phyloP scores from a whole-genome alignment of 441 rosid species.

The Pelargonium citronellum region DNA sequence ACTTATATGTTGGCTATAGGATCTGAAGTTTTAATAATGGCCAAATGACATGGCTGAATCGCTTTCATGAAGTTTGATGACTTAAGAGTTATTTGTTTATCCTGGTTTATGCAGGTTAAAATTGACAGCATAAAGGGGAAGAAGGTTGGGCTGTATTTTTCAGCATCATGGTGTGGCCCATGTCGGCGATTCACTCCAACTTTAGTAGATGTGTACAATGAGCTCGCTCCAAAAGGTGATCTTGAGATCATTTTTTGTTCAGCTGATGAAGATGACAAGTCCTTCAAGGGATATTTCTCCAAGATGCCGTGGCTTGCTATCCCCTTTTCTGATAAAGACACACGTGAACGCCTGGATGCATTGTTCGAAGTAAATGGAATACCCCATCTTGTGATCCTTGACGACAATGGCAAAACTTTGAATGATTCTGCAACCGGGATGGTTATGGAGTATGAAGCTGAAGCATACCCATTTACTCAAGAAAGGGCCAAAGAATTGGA shows the following conservation, averaged over 20 bases:
- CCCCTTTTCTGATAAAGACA: conserved; percentile 52
- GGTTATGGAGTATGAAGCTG: conserved; percentile 48
- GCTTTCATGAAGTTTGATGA: no score
- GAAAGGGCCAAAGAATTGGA: conserved; percentile 49
- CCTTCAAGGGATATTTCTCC: conserved; percentile 46
- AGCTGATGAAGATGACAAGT: conserved; percentile 43
- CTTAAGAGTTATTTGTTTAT: background rate
- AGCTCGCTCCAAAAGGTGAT: conserved; percentile 38
- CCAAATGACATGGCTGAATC: no score
- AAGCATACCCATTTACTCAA: conserved; percentile 52
- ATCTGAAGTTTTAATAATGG: background rate
- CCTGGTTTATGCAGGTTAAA: conserved; percentile 38
- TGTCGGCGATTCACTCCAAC: conserved; percentile 54
- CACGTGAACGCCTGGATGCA: conserved; percentile 37
- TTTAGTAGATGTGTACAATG: conserved; percentile 47
- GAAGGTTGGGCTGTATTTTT: conserved; percentile 60
- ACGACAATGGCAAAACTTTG: conserved; percentile 40
- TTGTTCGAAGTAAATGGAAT: conserved; percentile 52
- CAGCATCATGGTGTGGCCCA: conserved; percentile 77
- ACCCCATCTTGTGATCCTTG: conserved; percentile 60
- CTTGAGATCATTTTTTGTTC: conserved; percentile 61
- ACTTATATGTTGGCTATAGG: background rate
- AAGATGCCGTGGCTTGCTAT: conserved; percentile 83
- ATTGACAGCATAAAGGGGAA: conserved; percentile 58
- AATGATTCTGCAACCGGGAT: conserved; percentile 44